A percentile compares a stretch with the other conserved stretches of the same genome.
These are phyloP conservation scores for Bremia lactucae DNA, from an alignment of 352 stramenopile genomes.

Conservation along the genomic window DNA sequence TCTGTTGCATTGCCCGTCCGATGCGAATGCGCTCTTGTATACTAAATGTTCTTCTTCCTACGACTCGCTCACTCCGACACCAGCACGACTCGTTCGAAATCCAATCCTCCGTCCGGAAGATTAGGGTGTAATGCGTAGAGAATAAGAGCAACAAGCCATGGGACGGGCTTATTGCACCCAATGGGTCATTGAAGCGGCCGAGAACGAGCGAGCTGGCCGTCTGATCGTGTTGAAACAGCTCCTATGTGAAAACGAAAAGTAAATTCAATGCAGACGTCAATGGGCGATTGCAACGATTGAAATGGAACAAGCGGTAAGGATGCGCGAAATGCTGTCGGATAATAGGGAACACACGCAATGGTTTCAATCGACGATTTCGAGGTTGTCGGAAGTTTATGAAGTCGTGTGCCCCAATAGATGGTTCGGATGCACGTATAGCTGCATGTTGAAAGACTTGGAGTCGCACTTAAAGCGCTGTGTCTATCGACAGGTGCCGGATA, in stretches of 20 bases:
- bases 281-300: conserved; percentile 77
- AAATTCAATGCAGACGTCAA: conserved; percentile 45
- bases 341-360: conserved; percentile 86
- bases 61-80: too few relatives aligned
- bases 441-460: conserved; percentile 77
- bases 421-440: conserved; percentile 81
- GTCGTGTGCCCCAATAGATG: conserved; percentile 80
- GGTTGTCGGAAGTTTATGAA: conserved; percentile 70
- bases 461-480: conserved; percentile 50
- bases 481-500: conserved; percentile 71
- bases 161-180: conserved; percentile 72
- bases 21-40: not conserved
- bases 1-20: not conserved
- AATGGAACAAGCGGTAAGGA: conserved; percentile 71
- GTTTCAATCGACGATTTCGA: conserved; percentile 79
- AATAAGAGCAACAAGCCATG: conserved; percentile 17
- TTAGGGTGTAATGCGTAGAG: conserved; percentile 1
- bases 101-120: conserved; percentile 5
- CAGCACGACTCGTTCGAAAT: conserved; percentile 1
- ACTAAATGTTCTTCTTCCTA: not conserved
- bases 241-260: conserved; percentile 61
- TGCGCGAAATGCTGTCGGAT: conserved; percentile 74
- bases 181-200: conserved; percentile 70
- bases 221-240: conserved; percentile 58
- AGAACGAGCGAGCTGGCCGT: conserved; percentile 61